A percentile compares a stretch with the other conserved stretches of the same genome.
phyloP scores from a whole-genome alignment of 176 grass and related monocot genomes.

The Ananas comosus region DNA sequence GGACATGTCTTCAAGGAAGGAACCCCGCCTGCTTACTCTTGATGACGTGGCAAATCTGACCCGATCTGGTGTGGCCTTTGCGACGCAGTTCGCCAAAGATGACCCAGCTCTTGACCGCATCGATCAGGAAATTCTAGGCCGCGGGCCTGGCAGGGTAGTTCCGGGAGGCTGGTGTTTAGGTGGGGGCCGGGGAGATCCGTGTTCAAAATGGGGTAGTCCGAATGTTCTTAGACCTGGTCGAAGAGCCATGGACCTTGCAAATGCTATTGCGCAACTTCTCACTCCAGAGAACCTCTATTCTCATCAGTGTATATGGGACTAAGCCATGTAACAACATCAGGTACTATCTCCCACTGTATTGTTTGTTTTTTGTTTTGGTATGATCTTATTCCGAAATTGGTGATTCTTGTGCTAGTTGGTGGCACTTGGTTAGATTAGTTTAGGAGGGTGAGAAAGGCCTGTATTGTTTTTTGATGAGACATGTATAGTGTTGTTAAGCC shows the following conservation, averaged over 20 bases:
- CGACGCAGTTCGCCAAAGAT: constrained; percentile 40
- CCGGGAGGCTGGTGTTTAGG: constrained; percentile 89
- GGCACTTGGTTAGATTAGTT: too few relatives aligned
- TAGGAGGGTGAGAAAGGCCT: too few relatives aligned
- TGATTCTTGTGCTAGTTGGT: too few relatives aligned
- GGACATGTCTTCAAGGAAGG: constrained; percentile 27
- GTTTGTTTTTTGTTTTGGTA: too few relatives aligned
- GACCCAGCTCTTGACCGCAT: constrained; percentile 59
- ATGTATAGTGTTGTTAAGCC: too few relatives aligned
- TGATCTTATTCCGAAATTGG: too few relatives aligned
- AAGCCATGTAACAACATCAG: constrained; percentile 10
- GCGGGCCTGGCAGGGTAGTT: constrained; percentile 27
- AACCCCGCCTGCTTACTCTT: constrained; percentile 36
- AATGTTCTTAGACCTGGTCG: constrained; percentile 82
- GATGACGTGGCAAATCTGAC: constrained; percentile 62
- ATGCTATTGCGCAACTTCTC: constrained; percentile 41
- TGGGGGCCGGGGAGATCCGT: constrained; percentile 43
- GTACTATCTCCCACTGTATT: not conserved
- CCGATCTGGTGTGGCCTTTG: constrained; percentile 42
- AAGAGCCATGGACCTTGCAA: constrained; percentile 48
- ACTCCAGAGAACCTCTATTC: constrained; percentile 40
- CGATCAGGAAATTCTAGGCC: constrained; percentile 47
- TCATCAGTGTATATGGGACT: constrained; percentile 80
- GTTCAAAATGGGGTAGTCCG: constrained; percentile 45
- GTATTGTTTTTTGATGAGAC: too few relatives aligned